Conservation (phyloP, 176 grass and related monocot genomes). For the Microstegium vimineum region DNA sequence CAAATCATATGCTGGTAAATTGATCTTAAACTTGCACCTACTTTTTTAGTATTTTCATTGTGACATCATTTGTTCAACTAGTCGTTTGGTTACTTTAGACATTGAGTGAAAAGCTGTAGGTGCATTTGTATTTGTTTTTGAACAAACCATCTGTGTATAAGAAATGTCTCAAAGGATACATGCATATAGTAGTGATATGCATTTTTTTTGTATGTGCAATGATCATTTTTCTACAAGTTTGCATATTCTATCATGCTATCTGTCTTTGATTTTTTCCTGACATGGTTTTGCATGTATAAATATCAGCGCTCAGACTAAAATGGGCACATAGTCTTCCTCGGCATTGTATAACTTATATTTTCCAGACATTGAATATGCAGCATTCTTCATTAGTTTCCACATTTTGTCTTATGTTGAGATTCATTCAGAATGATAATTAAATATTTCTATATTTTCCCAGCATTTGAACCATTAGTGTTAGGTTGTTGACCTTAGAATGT, state of each 20-base stretch:
- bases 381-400: neutral
- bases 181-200: neutral
- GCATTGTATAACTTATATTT: neutral
- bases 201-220: neutral
- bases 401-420: neutral
- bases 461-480: neutral
- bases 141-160: neutral
- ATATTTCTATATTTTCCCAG: neutral
- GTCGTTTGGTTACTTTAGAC: neutral
- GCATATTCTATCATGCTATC: neutral
- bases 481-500: neutral
- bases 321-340: neutral
- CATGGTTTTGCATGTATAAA: neutral
- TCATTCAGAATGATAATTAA: neutral
- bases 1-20: constrained; percentile 59
- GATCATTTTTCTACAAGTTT: neutral
- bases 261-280: neutral
- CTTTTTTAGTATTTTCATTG: neutral
- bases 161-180: neutral
- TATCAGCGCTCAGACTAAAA: neutral
- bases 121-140: neutral
- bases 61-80: neutral
- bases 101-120: neutral
- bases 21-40: neutral
- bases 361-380: neutral